These are phyloP conservation scores for Casuarina cunninghamiana DNA, from an alignment of 306 rosid genomes.

Conservation along the genomic window DNA sequence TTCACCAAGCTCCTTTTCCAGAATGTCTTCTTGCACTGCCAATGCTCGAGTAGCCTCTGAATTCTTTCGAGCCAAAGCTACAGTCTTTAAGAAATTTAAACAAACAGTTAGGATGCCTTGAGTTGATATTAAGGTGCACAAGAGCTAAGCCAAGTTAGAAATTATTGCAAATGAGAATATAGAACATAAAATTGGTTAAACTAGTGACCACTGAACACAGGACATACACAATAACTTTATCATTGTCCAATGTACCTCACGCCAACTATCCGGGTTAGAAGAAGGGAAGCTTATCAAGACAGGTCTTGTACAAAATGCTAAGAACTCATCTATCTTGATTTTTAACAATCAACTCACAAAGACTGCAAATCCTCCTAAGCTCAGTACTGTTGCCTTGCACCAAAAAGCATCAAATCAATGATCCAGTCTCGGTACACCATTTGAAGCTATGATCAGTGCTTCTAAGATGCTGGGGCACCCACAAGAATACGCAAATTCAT, in stretches of 20 bases:
- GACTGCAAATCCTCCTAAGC: neutral
- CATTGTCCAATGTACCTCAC: neutral
- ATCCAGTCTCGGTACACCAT: neutral
- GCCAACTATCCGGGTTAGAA: neutral
- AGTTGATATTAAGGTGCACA: neutral
- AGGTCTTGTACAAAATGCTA: neutral
- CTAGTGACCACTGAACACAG: conserved; percentile 4
- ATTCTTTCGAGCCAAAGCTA: conserved; percentile 76
- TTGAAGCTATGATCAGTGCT: neutral
- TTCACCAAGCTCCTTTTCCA: conserved; percentile 93
- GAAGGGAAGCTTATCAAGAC: neutral
- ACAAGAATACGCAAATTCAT: neutral
- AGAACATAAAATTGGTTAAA: neutral
- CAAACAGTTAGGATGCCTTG: conserved; percentile 23
- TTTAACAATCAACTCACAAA: neutral
- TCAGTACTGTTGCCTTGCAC: neutral
- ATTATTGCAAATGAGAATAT: neutral
- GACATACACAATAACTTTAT: neutral
- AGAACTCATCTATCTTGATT: neutral
- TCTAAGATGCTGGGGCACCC: neutral
- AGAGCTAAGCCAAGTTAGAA: neutral
- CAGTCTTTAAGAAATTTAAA: conserved; percentile 64
- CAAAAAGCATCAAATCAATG: neutral
- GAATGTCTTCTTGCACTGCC: conserved; percentile 68
- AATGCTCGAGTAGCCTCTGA: conserved; percentile 81